Conservation (phyloP, 192 early-diverging fungal species). For the Funneliformis mosseae region DNA sequence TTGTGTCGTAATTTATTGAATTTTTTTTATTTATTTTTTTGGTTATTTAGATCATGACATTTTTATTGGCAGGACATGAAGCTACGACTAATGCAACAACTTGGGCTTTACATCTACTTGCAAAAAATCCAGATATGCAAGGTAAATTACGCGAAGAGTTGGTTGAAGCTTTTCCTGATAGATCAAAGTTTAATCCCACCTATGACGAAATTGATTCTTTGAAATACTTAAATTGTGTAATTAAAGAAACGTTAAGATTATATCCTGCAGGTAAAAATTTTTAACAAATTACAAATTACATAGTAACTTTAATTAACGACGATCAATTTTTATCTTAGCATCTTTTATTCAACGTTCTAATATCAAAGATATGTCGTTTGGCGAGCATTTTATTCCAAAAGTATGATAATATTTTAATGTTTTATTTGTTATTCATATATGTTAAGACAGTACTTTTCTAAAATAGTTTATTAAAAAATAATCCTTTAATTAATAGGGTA, state of each 20-base stretch:
- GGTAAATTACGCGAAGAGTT: slow-evolving; percentile 38
- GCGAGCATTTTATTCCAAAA: slow-evolving; percentile 54
- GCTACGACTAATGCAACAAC: slow-evolving; percentile 51
- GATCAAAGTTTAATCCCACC: slow-evolving; percentile 31
- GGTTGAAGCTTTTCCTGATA: slow-evolving; percentile 9
- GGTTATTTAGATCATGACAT: slow-evolving; percentile 3
- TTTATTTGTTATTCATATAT: too few relatives aligned
- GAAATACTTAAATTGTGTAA: slow-evolving; percentile 17
- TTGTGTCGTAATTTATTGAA: neutral
- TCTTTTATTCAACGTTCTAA: slow-evolving; percentile 47
- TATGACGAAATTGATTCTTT: slow-evolving; percentile 49
- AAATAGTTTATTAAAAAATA: neutral
- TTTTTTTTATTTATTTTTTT: neutral
- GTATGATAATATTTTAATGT: slow-evolving; percentile 29
- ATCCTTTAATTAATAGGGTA: neutral
- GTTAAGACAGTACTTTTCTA: too few relatives aligned
- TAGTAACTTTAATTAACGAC: too few relatives aligned
- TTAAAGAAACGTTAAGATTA: slow-evolving; percentile 53
- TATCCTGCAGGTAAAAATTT: slow-evolving; percentile 43
- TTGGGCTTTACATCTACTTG: slow-evolving; percentile 57
- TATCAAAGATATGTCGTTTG: slow-evolving; percentile 41
- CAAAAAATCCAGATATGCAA: slow-evolving; percentile 48
- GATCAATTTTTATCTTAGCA: slow-evolving; percentile 23
- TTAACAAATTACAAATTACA: neutral
- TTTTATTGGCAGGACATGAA: slow-evolving; percentile 54